Conservation (phyloP, 2,329 filamentous ascomycete genomes). For the Paracamarosporium sp. region DNA sequence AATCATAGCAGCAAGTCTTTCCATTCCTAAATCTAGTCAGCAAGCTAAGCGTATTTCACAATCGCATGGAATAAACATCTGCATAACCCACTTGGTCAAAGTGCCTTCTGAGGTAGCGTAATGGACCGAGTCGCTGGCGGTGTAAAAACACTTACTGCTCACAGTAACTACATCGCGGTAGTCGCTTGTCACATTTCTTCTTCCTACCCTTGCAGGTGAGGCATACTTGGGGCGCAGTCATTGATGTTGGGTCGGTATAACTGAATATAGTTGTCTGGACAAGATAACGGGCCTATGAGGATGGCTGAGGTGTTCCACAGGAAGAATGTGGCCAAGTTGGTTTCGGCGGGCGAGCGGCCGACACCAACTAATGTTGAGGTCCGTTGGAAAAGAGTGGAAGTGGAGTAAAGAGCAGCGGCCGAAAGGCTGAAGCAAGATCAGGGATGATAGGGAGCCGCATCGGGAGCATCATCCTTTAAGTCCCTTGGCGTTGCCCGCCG, state of each 20-base stretch:
- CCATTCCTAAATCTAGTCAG: not conserved
- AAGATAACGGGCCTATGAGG: too few species aligned
- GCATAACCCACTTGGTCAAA: not conserved
- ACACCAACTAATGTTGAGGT: not conserved
- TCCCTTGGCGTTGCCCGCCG: not conserved
- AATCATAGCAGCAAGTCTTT: not conserved
- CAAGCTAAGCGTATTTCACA: not conserved
- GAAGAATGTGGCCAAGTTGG: not conserved
- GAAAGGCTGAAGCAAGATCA: not conserved
- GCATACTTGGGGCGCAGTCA: slow-evolving; percentile 6
- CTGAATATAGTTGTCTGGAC: too few species aligned
- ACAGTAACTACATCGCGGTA: slow-evolving; percentile 9
- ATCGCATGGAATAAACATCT: not conserved
- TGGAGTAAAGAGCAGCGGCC: not conserved
- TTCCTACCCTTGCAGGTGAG: slow-evolving; percentile 8
- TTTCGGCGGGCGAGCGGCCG: not conserved
- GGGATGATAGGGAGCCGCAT: not conserved
- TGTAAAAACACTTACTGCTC: not conserved
- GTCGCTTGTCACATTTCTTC: slow-evolving; percentile 9
- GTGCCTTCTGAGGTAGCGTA: not conserved
- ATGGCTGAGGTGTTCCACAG: not conserved
- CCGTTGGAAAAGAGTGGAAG: not conserved
- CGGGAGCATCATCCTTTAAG: not conserved
- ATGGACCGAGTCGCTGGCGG: too few species aligned
- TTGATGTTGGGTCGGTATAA: too few species aligned